Evolutionary conservation across 108 stramenopile genomes (phyloP).

Genomic region (Schizochytrium sp.): DNA sequence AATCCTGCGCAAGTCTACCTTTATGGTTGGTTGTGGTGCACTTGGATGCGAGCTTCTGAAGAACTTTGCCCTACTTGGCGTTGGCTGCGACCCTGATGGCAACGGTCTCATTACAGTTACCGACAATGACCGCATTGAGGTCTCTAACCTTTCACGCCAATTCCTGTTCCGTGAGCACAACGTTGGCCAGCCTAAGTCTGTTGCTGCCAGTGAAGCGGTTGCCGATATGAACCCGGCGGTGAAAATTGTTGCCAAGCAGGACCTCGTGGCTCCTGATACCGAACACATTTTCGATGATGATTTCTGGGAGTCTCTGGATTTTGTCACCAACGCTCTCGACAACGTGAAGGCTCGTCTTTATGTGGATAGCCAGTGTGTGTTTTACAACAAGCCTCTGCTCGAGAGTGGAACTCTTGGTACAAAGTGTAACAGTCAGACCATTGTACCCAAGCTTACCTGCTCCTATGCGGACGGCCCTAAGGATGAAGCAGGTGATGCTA

Average conservation of each 20-base stretch:
- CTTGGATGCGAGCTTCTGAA: constrained; percentile 89
- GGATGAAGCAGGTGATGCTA: constrained; percentile 80
- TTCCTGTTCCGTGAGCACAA: constrained; percentile 87
- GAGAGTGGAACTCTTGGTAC: constrained; percentile 89
- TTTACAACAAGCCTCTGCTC: constrained; percentile 84
- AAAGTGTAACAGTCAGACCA: constrained; percentile 80
- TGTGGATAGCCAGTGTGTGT: constrained; percentile 83
- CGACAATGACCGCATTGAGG: constrained; percentile 88
- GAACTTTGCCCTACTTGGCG: constrained; percentile 84
- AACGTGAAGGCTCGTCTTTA: constrained; percentile 86
- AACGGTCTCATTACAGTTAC: constrained; percentile 80
- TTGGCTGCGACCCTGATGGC: constrained; percentile 82
- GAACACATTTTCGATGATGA: constrained; percentile 84
- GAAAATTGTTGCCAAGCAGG: constrained; percentile 81
- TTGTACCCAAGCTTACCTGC: constrained; percentile 83
- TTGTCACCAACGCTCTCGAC: constrained; percentile 89
- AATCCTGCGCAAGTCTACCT: constrained; percentile 79
- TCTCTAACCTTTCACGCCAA: constrained; percentile 85
- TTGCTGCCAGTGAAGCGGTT: constrained; percentile 80
- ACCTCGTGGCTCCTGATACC: constrained; percentile 80
- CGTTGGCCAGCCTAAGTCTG: constrained; percentile 85
- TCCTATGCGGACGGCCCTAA: constrained; percentile 87
- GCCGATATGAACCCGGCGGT: constrained; percentile 82
- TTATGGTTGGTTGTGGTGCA: constrained; percentile 88
- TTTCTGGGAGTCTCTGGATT: constrained; percentile 84